Evolutionary conservation across 805 yeast species (phyloP), one percentile per base, ranked within the genome.

Genomic region (Metschnikowia reukaufii): DNA sequence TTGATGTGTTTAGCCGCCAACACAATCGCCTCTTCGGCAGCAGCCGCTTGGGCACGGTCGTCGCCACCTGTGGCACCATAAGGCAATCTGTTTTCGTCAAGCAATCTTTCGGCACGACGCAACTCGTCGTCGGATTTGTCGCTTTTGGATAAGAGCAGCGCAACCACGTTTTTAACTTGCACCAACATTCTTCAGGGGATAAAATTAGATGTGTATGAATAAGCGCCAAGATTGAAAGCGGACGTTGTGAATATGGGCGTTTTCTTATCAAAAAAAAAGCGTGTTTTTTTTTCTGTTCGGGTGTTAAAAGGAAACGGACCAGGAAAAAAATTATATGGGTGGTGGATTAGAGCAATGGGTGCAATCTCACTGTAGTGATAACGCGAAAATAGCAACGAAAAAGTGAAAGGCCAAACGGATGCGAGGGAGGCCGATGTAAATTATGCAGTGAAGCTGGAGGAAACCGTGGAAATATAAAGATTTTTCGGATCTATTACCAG

Each of bases 21-120:
- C 27, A 61, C 46, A 10, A 65, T 60, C 2, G 69, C 65, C 50
- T 72, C 77, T 43, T 70, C 74, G 39, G 64, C 62, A 19, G 70
- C 68, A 2, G 62, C 52, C 45, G 60, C 60, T 48, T 64, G 71
- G 4, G 63, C 69, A 40, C 77, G 58, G 48, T 72, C 74, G 17
- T 46, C 40, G n/a, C 44, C 45, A 16, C 36, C 42, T 7, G 68
- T 62, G 7, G 75, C 50, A 3, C 76, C 76, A 52, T 71, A 72
- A 12, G 72, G 73, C 5, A 56, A 45, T 44, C 67, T 64, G 49
- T 65, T 67, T 47, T 62, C 56, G 17, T 66, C 60, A 32, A 72
- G 62, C 42, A 67, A 58, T 31, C 65, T 40, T 42, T 68, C 62
- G 23, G 66, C 67, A 34, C 63, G 51, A 16, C 54, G 62, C 51